These are phyloP conservation scores for Macrolepiota dolichaula DNA, from an alignment of 768 basidiomycete genomes.

Conservation along the genomic window DNA sequence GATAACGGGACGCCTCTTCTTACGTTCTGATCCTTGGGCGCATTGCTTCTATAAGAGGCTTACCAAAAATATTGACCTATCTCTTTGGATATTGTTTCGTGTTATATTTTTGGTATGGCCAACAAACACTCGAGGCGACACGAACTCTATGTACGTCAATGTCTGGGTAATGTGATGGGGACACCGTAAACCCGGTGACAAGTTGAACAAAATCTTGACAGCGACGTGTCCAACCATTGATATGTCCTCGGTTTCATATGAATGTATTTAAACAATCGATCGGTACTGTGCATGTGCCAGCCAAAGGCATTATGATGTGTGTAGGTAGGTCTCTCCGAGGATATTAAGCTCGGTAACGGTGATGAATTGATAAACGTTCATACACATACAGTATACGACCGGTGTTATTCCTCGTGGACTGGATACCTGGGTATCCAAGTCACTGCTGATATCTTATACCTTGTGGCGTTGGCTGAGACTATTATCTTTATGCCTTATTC, in stretches of 20 bases:
- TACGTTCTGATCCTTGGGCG: background rate
- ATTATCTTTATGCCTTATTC: background rate
- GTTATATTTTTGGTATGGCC: constrained; percentile 1
- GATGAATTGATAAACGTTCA: background rate
- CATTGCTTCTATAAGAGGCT: background rate
- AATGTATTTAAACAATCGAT: too few species aligned
- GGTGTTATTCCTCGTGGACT: background rate
- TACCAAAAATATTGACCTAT: background rate
- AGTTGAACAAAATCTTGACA: background rate
- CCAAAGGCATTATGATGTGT: too few species aligned
- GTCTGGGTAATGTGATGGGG: background rate
- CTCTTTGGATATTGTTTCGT: background rate
- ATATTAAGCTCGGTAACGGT: background rate
- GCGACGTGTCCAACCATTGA: background rate
- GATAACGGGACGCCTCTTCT: background rate
- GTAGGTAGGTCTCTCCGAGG: too few species aligned
- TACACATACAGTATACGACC: background rate
- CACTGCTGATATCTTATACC: background rate
- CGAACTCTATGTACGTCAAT: background rate
- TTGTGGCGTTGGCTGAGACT: background rate
- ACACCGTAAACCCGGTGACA: background rate
- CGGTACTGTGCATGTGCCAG: too few species aligned
- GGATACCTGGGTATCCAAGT: background rate
- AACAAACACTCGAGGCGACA: background rate
- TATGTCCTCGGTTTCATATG: background rate